Base-by-base conservation (phyloP, 2,329 filamentous ascomycete species). In the Colletotrichum lentis region DNA sequence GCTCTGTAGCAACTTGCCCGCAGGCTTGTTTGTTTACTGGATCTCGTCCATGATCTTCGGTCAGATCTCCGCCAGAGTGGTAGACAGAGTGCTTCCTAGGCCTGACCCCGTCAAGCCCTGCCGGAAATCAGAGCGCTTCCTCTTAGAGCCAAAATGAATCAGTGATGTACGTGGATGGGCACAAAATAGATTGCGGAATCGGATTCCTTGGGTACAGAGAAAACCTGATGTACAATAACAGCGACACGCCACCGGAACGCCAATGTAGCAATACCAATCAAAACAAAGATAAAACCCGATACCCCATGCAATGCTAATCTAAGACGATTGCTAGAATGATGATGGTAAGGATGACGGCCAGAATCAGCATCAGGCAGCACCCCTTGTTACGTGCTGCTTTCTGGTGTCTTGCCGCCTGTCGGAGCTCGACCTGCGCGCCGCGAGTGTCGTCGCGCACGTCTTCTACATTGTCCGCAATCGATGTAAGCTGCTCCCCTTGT, bases 311-410 rank as follows among this genome's bases (percentile, higher is more conserved):
- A 57, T 47, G 46, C 68, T 71, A 96, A 66, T 92, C 91, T 73
- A 97, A 77, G 59, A 94, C 89, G 60, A 95, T 91, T 16, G 96
- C 96, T 73, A 99, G 81, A 68, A 99, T 85, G 52, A 99, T 90
- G 73, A 99, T 93, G 3, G 93, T 91, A 74, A 98, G 79, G 68
- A 99, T 96, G 55, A 99, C 88, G 1, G 91, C 90, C 75, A 99
- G 78, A 69, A 99, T 95, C 58, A 99, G 80, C 75, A 99, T 80
- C 77, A 99, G 81, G 77, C 94, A 97, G 78, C 95, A 99, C 47
- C 93, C 92, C 85, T 97, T 97, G 80, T 93, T 96, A 72, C 96
- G 88, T 35, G 96, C 96, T 70, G 93, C 94, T 86, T 94, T 97
- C 84, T 99, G 96, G 80, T 98, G 96, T 74, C 93, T 85, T 71